phyloP scores from a whole-genome alignment of 805 yeast genomes.

The Starmerella stellata region DNA sequence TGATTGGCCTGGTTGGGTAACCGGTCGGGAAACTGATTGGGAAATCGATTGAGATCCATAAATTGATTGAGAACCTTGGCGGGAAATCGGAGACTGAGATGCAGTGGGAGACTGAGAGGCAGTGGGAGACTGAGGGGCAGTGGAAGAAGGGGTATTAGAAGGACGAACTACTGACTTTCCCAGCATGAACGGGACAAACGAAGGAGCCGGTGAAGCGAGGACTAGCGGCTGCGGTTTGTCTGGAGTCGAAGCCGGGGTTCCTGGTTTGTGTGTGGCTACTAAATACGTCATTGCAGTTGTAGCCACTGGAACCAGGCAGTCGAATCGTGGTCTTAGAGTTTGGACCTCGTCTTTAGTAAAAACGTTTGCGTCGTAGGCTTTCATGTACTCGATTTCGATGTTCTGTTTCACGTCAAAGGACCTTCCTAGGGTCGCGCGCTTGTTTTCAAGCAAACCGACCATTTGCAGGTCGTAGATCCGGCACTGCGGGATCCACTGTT shows the following conservation, averaged over 20 bases:
- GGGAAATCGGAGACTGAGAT: not conserved
- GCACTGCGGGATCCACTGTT: slow-evolving; percentile 78
- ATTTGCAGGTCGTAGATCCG: slow-evolving; percentile 88
- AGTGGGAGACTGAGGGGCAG: not conserved
- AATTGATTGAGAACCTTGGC: not conserved
- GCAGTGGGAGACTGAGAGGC: not conserved
- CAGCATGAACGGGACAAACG: not conserved
- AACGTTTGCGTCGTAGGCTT: slow-evolving; percentile 45
- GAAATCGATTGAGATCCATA: too few species aligned
- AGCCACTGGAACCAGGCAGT: not conserved
- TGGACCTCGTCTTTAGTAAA: slow-evolving; percentile 23
- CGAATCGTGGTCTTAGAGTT: not conserved
- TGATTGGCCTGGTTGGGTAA: too few species aligned
- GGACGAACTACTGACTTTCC: not conserved
- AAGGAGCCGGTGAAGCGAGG: not conserved
- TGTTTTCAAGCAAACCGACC: slow-evolving; percentile 96
- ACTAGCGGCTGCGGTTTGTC: not conserved
- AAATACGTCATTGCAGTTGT: not conserved
- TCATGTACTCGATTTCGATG: slow-evolving; percentile 24
- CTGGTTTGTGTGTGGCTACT: not conserved
- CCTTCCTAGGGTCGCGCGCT: slow-evolving; percentile 49
- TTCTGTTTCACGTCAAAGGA: slow-evolving; percentile 3
- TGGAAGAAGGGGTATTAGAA: not conserved
- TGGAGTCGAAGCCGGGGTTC: not conserved
- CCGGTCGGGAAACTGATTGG: too few species aligned